These are phyloP conservation scores for Colletotrichum spaethianum DNA, from an alignment of 2,329 filamentous ascomycete species.

Conservation along the genomic window DNA sequence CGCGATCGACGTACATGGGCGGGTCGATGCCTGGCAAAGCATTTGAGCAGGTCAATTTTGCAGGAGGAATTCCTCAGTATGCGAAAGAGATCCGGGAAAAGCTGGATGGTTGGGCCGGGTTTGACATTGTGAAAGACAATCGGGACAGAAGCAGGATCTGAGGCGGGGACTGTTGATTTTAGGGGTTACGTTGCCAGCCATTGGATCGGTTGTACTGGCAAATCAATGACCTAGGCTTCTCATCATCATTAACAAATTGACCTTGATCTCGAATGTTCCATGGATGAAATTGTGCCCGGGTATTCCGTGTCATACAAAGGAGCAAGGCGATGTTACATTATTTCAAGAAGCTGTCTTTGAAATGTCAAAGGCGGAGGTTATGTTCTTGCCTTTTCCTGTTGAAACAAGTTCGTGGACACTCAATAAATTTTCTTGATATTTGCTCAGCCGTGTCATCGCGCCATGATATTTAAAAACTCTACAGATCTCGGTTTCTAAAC, in stretches of 20 bases:
- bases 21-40: slow-evolving; percentile 67
- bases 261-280: background rate
- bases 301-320: background rate
- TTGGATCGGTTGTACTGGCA: too few species aligned
- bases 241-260: background rate
- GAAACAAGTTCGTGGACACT: background rate
- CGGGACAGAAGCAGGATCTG: slow-evolving; percentile 18
- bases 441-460: too few species aligned
- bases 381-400: background rate
- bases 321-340: background rate
- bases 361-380: background rate
- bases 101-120: slow-evolving; percentile 54
- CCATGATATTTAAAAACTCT: too few species aligned
- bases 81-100: slow-evolving; percentile 49
- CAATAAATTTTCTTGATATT: too few species aligned
- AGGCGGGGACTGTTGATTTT: background rate
- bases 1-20: slow-evolving; percentile 69
- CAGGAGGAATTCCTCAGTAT: slow-evolving; percentile 57
- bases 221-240: background rate
- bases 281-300: too few species aligned
- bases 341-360: background rate
- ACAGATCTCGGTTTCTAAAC: too few species aligned
- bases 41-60: slow-evolving; percentile 51
- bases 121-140: slow-evolving; percentile 46
- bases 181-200: background rate